Evolutionary conservation across 768 basidiomycete genomes (phyloP), one percentile per base, ranked within the genome.

Genomic region (Kwoniella dejecticola): DNA sequence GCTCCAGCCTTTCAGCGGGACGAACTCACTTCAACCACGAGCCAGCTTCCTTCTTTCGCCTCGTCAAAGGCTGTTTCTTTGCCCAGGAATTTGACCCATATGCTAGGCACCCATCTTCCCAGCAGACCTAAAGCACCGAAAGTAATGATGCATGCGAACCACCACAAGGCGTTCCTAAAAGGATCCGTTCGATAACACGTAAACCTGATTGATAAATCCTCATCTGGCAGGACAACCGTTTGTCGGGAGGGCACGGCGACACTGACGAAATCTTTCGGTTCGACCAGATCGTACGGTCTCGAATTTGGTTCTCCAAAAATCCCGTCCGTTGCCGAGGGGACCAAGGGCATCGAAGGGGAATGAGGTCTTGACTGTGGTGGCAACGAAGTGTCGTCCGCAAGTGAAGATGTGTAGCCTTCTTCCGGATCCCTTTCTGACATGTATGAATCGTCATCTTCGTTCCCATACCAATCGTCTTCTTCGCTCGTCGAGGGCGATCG

Each of bases 1-100:
- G 45, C 21, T 8, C 11, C 7, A 31, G 27, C 21, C 41, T 12
- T 13, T 42, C 11, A 42, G 10, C 6, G 8, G 15, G 13, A 41
- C 29, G 6, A 24, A 55, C 88, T 61, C 67, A 96, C 94, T 85
- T 99, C 93, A 36, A 95, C 87, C 17, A 94, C 89, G 68, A 91
- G 73, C 56, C 76, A 74, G 12, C 68, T 88, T 3, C 89, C 90
- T 66, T 85, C 80, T 33, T 80, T 77, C 8, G 86, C 82, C 57
- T 89, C 60, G 48, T 85, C 85, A 71, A 98, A 99, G 21, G 89
- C 88, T 54, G 85, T 90, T 77, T 94, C 90, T 45, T 81, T 83
- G 1, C 91, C 86, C 21, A 90, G 89, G 85, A 88, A 94, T 27
- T 85, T 85, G 52, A 98, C 84, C 96, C 96, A 97, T 26, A 93